Percentiles rank a stretch among this genome's conserved stretches.
Conservation (phyloP, 2,329 filamentous ascomycete species). For the Oidium heveae region DNA sequence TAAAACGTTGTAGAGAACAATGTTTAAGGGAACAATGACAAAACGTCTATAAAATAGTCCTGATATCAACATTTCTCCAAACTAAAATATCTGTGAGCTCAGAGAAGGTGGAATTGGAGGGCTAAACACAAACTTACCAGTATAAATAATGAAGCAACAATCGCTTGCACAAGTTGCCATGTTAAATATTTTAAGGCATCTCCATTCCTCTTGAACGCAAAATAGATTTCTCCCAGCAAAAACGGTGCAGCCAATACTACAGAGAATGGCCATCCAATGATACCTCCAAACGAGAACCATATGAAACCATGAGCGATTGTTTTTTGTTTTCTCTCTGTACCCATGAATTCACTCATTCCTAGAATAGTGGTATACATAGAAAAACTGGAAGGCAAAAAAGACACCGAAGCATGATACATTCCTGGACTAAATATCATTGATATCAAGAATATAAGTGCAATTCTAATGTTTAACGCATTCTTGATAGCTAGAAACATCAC, state of each 20-base stretch:
- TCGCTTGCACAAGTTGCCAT: slow-evolving; percentile 39
- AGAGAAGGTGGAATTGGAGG: not conserved
- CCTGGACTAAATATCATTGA: slow-evolving; percentile 59
- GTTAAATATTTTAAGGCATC: slow-evolving; percentile 34
- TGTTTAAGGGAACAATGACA: slow-evolving; percentile 65
- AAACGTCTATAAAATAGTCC: slow-evolving; percentile 64
- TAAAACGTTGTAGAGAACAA: slow-evolving; percentile 89
- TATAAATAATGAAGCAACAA: slow-evolving; percentile 17
- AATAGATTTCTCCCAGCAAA: slow-evolving; percentile 47
- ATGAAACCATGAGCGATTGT: slow-evolving; percentile 65
- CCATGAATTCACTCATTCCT: slow-evolving; percentile 71
- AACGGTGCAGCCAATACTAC: slow-evolving; percentile 62
- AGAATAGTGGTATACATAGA: slow-evolving; percentile 87
- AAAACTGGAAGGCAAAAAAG: slow-evolving; percentile 82
- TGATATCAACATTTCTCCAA: slow-evolving; percentile 45
- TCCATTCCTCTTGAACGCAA: slow-evolving; percentile 26
- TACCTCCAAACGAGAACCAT: slow-evolving; percentile 68
- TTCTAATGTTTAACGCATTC: slow-evolving; percentile 50
- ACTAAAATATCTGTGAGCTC: slow-evolving; percentile 19
- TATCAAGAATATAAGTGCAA: slow-evolving; percentile 65
- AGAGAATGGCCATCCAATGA: slow-evolving; percentile 88
- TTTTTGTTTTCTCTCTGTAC: slow-evolving; percentile 48
- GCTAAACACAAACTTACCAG: slow-evolving; percentile 8
- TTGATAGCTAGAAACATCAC: slow-evolving; percentile 57
- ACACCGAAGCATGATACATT: slow-evolving; percentile 74